Evolutionary conservation across 306 rosid genomes (phyloP).

Genomic region (Cajanus cajan): DNA sequence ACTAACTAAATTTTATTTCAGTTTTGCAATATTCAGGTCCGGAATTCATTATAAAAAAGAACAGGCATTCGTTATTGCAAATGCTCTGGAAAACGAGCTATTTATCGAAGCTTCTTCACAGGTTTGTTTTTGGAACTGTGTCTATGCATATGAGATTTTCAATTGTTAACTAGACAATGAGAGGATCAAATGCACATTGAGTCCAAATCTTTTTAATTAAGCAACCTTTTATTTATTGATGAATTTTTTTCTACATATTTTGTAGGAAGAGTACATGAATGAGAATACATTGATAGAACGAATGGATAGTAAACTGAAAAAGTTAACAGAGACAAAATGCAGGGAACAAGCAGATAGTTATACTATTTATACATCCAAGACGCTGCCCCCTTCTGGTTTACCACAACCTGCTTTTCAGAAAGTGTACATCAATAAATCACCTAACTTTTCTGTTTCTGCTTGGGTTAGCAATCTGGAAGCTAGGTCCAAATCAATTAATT

Average conservation of each 20-base stretch:
- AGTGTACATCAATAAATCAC: background rate
- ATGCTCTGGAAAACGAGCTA: constrained; percentile 24
- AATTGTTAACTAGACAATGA: background rate
- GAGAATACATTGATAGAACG: constrained; percentile 27
- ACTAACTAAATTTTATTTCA: constrained; percentile 20
- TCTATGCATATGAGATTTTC: background rate
- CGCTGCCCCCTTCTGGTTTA: background rate
- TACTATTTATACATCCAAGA: background rate
- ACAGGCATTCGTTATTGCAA: background rate
- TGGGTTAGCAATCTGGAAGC: constrained; percentile 15
- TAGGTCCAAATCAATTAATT: constrained; percentile 11
- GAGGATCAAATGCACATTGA: background rate
- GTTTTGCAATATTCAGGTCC: background rate
- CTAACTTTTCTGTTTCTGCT: constrained; percentile 17
- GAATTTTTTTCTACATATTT: background rate
- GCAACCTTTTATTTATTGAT: constrained; percentile 12
- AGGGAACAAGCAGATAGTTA: background rate
- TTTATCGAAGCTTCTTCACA: constrained; percentile 40
- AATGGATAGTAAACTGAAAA: constrained; percentile 5
- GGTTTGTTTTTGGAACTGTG: constrained; percentile 35
- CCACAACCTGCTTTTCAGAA: background rate
- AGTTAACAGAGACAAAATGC: background rate
- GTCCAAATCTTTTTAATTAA: background rate
- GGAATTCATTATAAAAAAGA: background rate
- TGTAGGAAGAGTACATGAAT: constrained; percentile 47